These are phyloP conservation scores for Mycena belliarum DNA, from an alignment of 768 basidiomycete genomes.

Conservation along the genomic window DNA sequence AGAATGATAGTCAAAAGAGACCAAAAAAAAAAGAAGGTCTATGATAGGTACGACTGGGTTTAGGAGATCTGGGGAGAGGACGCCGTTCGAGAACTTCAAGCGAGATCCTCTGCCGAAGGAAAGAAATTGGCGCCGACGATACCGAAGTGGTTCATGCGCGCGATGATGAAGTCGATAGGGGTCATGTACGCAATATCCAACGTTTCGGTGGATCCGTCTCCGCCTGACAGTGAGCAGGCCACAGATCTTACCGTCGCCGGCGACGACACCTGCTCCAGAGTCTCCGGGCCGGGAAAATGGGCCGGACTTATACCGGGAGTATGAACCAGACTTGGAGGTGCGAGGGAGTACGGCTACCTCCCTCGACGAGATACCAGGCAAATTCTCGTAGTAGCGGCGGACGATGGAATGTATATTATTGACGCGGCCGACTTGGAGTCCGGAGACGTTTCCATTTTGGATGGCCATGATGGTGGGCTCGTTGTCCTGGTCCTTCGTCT, in stretches of 20 bases:
- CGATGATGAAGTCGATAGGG: conserved; percentile 10
- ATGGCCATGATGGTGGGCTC: conserved; percentile 34
- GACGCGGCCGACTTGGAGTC: conserved; percentile 28
- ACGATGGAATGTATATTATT: conserved; percentile 29
- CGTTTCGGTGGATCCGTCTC: conserved; percentile 24
- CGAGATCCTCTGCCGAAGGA: too few relatives aligned
- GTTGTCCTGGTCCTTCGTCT: conserved; percentile 21
- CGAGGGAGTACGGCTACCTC: conserved; percentile 30
- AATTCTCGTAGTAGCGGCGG: conserved; percentile 21
- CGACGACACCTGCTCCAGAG: conserved; percentile 39
- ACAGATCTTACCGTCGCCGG: conserved; percentile 32
- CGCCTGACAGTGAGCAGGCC: conserved; percentile 40
- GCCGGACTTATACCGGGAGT: too few relatives aligned
- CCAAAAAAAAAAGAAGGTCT: too few relatives aligned
- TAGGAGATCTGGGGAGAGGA: too few relatives aligned
- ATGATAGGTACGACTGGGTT: too few relatives aligned
- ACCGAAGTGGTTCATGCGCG: too few relatives aligned
- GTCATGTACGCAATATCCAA: conserved; percentile 39
- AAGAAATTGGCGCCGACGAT: too few relatives aligned
- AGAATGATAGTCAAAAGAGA: too few relatives aligned
- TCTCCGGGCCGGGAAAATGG: conserved; percentile 39
- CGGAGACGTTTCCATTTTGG: conserved; percentile 34
- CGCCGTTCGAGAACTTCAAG: too few relatives aligned
- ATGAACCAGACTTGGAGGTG: conserved; percentile 25
- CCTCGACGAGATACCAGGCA: conserved; percentile 23